phyloP scores from a whole-genome alignment of 1,284 basidiomycete genomes.

The Porodaedalea pini region DNA sequence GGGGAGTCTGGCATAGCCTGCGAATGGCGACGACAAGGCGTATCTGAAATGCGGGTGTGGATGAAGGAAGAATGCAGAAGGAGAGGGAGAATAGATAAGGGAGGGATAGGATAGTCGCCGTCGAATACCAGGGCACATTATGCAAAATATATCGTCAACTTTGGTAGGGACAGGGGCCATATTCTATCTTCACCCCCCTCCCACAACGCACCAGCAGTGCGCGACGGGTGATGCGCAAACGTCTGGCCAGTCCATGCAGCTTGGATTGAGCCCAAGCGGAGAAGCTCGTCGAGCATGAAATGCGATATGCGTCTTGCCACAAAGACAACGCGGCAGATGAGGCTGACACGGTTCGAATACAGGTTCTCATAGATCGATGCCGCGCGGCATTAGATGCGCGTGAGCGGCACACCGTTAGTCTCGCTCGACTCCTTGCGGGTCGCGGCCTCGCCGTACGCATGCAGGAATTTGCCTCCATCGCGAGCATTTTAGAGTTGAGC shows the following conservation, averaged over 20 bases:
- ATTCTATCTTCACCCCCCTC: too few relatives aligned
- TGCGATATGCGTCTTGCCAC: conserved; percentile 71
- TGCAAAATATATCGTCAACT: background rate
- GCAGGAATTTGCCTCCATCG: conserved; percentile 86
- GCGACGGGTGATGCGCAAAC: conserved; percentile 74
- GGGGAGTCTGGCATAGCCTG: background rate
- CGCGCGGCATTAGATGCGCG: conserved; percentile 83
- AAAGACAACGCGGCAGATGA: conserved; percentile 85
- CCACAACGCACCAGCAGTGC: conserved; percentile 36
- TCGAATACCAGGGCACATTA: background rate
- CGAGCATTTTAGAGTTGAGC: conserved; percentile 94
- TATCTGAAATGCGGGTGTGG: background rate
- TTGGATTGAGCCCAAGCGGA: conserved; percentile 82
- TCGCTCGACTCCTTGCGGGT: conserved; percentile 40
- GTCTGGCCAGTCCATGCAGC: conserved; percentile 72
- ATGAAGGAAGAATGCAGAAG: background rate
- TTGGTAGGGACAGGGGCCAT: too few relatives aligned
- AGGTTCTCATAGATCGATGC: conserved; percentile 91
- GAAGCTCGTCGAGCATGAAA: conserved; percentile 82
- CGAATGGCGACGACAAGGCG: background rate
- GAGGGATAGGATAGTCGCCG: background rate
- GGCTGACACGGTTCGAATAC: conserved; percentile 89
- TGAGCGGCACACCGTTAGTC: conserved; percentile 70
- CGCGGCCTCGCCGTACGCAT: conserved; percentile 58
- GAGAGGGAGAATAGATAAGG: background rate